phyloP scores from a whole-genome alignment of 2,329 filamentous ascomycete species.

The Metarhizium sp. region DNA sequence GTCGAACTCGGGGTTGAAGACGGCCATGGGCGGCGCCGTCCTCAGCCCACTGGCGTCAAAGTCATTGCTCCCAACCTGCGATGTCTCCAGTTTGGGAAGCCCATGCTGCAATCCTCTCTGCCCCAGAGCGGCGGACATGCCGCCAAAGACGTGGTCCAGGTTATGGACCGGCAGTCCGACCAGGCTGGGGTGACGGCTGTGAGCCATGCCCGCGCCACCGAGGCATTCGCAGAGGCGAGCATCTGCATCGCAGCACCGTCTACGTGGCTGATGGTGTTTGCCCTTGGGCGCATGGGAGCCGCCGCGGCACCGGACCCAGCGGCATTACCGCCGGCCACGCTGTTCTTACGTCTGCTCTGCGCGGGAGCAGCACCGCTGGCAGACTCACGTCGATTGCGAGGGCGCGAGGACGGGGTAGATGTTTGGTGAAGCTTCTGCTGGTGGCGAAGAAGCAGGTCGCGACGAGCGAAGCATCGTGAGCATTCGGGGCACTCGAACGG shows the following conservation, averaged over 20 bases:
- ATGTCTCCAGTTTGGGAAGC: slow-evolving; percentile 76
- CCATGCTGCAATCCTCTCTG: slow-evolving; percentile 59
- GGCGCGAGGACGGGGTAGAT: slow-evolving; percentile 76
- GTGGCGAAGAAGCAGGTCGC: slow-evolving; percentile 84
- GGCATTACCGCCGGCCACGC: slow-evolving; percentile 54
- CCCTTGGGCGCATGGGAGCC: slow-evolving; percentile 69
- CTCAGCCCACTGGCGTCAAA: slow-evolving; percentile 54
- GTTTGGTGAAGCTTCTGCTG: slow-evolving; percentile 98
- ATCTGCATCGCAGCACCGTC: slow-evolving; percentile 69
- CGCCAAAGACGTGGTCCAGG: slow-evolving; percentile 56
- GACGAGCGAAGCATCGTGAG: slow-evolving; percentile 84
- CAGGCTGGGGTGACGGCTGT: slow-evolving; percentile 67
- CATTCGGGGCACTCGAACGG: slow-evolving; percentile 97
- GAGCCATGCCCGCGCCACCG: slow-evolving; percentile 43
- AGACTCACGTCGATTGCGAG: slow-evolving; percentile 84
- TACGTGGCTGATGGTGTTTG: slow-evolving; percentile 94
- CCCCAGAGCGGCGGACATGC: slow-evolving; percentile 61
- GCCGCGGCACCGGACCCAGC: slow-evolving; percentile 33
- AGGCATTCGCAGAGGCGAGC: slow-evolving; percentile 46
- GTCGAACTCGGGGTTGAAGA: slow-evolving; percentile 48
- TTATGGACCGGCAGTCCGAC: slow-evolving; percentile 53
- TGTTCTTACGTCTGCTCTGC: slow-evolving; percentile 79
- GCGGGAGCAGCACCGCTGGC: slow-evolving; percentile 60
- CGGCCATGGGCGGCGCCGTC: slow-evolving; percentile 62
- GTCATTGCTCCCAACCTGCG: slow-evolving; percentile 56